phyloP scores from a whole-genome alignment of 441 rosid genomes.

The Adansonia madagascariensis region DNA sequence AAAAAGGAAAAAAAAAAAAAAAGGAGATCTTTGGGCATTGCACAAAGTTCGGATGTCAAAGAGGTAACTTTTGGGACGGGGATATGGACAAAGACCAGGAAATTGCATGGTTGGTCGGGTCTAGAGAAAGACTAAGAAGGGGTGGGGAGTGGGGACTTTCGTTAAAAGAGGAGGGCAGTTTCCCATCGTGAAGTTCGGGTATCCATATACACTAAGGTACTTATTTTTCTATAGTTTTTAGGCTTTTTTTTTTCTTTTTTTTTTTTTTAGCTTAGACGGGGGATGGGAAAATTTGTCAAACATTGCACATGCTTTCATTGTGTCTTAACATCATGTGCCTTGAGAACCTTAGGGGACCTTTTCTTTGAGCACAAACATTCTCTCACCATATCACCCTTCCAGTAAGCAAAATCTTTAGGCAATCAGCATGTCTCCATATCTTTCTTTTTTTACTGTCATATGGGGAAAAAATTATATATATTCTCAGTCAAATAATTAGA shows the following conservation, averaged over 20 bases:
- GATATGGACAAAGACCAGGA: background rate
- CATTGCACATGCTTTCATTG: slow-evolving; percentile 26
- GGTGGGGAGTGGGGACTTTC: background rate
- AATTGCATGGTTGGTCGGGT: slow-evolving; percentile 7
- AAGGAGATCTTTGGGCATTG: background rate
- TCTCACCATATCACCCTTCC: slow-evolving; percentile 36
- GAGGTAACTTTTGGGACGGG: background rate
- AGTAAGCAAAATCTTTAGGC: slow-evolving; percentile 32
- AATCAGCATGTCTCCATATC: slow-evolving; percentile 35
- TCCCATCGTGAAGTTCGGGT: slow-evolving; percentile 40
- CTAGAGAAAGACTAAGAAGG: background rate
- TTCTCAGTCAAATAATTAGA: background rate
- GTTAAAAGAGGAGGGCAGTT: slow-evolving; percentile 33
- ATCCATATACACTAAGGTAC: slow-evolving; percentile 17
- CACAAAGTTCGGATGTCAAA: background rate
- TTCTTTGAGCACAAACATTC: slow-evolving; percentile 33
- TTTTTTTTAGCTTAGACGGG: background rate
- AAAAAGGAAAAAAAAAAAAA: background rate
- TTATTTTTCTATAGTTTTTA: background rate
- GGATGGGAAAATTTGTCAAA: background rate
- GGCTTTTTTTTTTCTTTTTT: background rate
- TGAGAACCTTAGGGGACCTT: slow-evolving; percentile 16
- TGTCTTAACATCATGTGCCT: slow-evolving; percentile 36
- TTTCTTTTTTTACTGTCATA: background rate
- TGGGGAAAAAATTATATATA: background rate